These are phyloP conservation scores for Saccharomycopsis sp. DNA, from an alignment of 805 yeast genomes.

Conservation along the genomic window DNA sequence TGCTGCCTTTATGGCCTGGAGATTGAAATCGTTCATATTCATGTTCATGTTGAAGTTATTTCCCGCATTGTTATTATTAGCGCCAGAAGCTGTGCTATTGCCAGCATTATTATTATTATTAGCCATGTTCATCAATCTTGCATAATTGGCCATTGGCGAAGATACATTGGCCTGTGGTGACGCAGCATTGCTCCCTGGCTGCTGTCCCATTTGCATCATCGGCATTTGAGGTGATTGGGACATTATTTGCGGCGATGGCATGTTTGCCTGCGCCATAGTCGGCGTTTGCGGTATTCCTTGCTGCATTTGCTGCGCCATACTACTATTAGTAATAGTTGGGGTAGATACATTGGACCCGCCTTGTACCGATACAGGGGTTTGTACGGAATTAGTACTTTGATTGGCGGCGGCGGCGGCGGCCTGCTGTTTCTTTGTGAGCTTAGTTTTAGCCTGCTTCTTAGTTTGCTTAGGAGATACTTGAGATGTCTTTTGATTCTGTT, in stretches of 20 bases:
- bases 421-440: background rate
- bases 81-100: background rate
- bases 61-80: background rate
- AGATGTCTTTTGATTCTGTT: background rate
- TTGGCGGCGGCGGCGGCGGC: constrained; percentile 5
- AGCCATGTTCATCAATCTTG: background rate
- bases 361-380: background rate
- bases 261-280: background rate
- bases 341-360: background rate
- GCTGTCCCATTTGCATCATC: background rate
- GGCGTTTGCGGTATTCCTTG: background rate
- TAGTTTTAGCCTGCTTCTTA: background rate
- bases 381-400: background rate
- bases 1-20: background rate
- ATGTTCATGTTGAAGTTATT: background rate
- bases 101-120: background rate
- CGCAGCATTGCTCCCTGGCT: background rate
- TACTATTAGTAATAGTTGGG: background rate
- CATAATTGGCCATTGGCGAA: background rate
- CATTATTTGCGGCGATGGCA: background rate
- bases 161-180: background rate
- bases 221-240: background rate
- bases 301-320: background rate
- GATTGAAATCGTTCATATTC: background rate
- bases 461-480: background rate